Evolutionary conservation across 768 basidiomycete species (phyloP), one percentile per base, ranked within the genome.

Genomic region (Lentinula guzmanii): DNA sequence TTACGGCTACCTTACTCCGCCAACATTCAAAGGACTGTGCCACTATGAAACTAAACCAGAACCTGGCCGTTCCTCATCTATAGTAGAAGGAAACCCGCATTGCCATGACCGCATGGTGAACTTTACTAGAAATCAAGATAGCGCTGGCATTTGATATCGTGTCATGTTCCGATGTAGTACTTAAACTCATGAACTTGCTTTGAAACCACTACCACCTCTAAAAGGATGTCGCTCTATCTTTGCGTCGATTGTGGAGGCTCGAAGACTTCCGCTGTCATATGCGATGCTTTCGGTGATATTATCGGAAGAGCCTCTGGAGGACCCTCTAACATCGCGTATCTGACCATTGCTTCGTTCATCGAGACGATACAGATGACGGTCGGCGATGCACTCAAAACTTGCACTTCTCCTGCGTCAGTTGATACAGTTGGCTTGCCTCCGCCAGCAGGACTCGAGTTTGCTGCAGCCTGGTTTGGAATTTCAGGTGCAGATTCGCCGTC

Each of bases 171-270:
- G 51, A 28, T 15, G 51, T 33, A 35, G 51, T 33, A 31, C n/a
- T 52, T 33, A 34, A 52, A 52, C 31, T 35, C 51, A 34, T 33
- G 31, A 16, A 35, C 39, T 55, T 55, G 52, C 37, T 34, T 52
- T 31, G 18, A 31, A 60, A 48, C 45, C 35, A 48, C 48, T 9
- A 60, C n/a, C 45, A 37, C 16, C 18, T 13, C 33, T 35, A 11
- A 5, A 21, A 60, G 41, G 33, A 85, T 85, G 83, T 74, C 86
- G 10, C 74, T 90, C 66, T 90, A 83, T 69, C 86, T 94, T 65
- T 93, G 88, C 68, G 87, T 90, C 64, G 92, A 94, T 73, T 93
- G 92, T 63, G 93, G 93, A 34, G 93, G 91, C 21, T 91, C 91
- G 48, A 96, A 95, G 76, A 94, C 94, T 9, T 82, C 88, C 31